phyloP scores from a whole-genome alignment of 192 early-diverging fungal genomes.

The Helicostylum pulchrum region DNA sequence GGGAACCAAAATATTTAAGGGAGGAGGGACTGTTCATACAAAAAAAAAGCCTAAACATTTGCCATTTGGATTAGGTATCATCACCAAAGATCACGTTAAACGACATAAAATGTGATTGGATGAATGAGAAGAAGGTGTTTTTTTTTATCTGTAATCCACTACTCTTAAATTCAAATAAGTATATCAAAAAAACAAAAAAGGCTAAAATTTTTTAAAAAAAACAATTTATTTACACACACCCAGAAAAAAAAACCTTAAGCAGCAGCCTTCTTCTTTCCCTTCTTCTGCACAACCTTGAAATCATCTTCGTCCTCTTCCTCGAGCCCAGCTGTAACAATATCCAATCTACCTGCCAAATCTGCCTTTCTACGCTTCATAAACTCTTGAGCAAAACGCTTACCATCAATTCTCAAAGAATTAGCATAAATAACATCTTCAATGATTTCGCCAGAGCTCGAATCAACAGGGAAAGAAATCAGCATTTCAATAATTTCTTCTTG shows the following conservation, averaged over 20 bases:
- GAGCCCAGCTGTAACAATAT: slow-evolving; percentile 9
- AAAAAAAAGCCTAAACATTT: no score
- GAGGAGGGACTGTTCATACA: no score
- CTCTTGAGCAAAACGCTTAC: slow-evolving; percentile 75
- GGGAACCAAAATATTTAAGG: background rate
- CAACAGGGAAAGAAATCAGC: slow-evolving; percentile 70
- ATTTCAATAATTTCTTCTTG: slow-evolving; percentile 76
- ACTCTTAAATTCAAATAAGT: no score
- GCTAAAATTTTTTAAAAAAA: no score
- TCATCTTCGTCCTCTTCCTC: slow-evolving; percentile 23
- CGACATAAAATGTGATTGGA: no score
- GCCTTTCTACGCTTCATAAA: slow-evolving; percentile 73
- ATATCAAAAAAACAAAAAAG: no score
- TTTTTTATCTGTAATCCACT: no score
- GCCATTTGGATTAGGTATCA: no score
- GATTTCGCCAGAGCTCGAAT: slow-evolving; percentile 63
- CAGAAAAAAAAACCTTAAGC: background rate
- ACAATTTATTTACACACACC: background rate
- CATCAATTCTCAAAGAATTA: slow-evolving; percentile 68
- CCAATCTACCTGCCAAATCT: slow-evolving; percentile 48
- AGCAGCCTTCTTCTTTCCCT: slow-evolving; percentile 21
- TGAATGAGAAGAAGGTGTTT: no score
- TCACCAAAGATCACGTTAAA: no score
- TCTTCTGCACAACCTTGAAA: slow-evolving; percentile 27
- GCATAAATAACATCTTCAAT: slow-evolving; percentile 75